Conservation (phyloP, 805 yeast species). For the Candida sonorensis region DNA sequence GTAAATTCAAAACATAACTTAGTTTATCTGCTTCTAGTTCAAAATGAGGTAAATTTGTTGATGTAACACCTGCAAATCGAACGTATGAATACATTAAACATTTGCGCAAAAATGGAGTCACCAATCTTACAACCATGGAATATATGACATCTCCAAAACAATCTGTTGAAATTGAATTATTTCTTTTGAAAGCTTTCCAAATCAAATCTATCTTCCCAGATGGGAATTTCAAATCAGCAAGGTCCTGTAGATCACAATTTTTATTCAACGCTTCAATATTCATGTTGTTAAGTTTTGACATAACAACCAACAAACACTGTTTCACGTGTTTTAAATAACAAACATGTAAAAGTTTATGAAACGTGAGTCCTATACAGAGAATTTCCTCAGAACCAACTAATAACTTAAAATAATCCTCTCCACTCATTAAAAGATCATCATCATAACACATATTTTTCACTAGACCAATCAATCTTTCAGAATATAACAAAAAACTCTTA, state of each 20-base stretch:
- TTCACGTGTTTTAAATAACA: conserved; percentile 49
- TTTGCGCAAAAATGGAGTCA: conserved; percentile 61
- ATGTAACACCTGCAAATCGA: conserved; percentile 39
- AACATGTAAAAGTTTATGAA: conserved; percentile 39
- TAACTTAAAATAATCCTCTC: conserved; percentile 46
- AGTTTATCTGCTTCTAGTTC: conserved; percentile 49
- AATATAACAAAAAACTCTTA: conserved; percentile 18
- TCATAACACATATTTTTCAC: conserved; percentile 53
- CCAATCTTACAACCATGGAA: conserved; percentile 47
- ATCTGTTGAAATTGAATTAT: too few relatives aligned
- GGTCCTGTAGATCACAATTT: too few relatives aligned
- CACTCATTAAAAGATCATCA: conserved; percentile 26
- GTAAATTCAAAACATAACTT: conserved; percentile 42
- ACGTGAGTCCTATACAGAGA: conserved; percentile 36
- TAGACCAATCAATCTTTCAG: conserved; percentile 26
- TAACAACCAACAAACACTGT: conserved; percentile 32
- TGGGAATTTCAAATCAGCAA: conserved; percentile 7
- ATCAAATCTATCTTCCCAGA: conserved; percentile 9
- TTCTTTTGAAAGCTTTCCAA: too few relatives aligned
- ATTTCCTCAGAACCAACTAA: conserved; percentile 45
- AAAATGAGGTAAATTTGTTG: conserved; percentile 18
- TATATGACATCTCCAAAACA: conserved; percentile 33
- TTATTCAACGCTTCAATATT: too few relatives aligned
- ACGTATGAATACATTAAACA: conserved; percentile 50
- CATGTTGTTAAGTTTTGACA: conserved; percentile 9